phyloP scores from a whole-genome alignment of 345 rosid species.

The Melaleuca quinquenervia region DNA sequence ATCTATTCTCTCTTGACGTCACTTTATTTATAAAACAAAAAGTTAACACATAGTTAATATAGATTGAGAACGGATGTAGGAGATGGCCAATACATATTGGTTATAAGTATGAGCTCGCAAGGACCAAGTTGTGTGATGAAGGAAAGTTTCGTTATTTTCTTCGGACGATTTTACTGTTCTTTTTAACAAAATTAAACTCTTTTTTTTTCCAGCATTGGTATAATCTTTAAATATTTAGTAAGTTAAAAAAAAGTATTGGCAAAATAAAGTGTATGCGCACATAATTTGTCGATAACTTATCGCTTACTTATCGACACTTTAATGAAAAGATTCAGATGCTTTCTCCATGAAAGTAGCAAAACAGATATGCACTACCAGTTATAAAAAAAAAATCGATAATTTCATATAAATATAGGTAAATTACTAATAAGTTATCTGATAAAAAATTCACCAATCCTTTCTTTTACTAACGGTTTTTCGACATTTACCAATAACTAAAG shows the following conservation, averaged over 20 bases:
- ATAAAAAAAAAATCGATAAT: not conserved
- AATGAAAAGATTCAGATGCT: not conserved
- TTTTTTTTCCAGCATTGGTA: not conserved
- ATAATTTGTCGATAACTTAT: not conserved
- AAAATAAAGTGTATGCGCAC: not conserved
- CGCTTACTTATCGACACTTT: not conserved
- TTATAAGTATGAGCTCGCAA: not conserved
- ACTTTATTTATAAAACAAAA: not conserved
- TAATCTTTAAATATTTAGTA: not conserved
- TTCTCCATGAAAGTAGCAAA: not conserved
- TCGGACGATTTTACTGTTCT: not conserved
- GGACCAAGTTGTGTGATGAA: not conserved
- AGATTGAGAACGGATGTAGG: not conserved
- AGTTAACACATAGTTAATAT: not conserved
- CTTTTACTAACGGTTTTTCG: not conserved
- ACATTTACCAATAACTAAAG: not conserved
- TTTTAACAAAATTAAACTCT: not conserved
- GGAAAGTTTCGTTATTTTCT: not conserved
- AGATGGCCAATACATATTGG: not conserved
- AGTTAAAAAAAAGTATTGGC: not conserved
- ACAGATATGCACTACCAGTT: not conserved
- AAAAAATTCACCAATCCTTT: not conserved
- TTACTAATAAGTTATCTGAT: not conserved
- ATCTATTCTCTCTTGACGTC: not conserved
- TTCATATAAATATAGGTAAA: not conserved